Percentiles rank a stretch among this genome's conserved stretches.
Evolutionary conservation across 2,329 filamentous ascomycete species (phyloP).

Genomic region (Lachnellula occidentalis): DNA sequence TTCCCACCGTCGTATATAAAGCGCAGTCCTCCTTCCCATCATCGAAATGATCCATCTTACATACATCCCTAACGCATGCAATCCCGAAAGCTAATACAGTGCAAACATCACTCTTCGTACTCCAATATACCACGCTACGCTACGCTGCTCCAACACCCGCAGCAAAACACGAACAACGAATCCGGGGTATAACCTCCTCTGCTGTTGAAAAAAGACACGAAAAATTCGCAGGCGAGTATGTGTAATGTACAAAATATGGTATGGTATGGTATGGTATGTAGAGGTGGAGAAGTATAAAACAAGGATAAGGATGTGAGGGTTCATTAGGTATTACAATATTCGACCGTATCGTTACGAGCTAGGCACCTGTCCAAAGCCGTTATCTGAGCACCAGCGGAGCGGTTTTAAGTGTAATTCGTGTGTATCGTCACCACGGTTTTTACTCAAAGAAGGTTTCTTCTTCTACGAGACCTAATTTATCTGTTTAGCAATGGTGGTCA

Average conservation of each 20-base stretch:
- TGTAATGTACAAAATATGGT: not conserved
- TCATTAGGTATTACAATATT: no score
- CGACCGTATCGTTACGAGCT: no score
- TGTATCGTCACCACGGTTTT: constrained; percentile 9
- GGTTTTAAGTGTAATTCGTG: constrained; percentile 1
- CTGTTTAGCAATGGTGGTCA: constrained; percentile 4
- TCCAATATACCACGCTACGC: not conserved
- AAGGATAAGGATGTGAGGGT: not conserved
- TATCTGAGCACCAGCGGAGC: constrained; percentile 1
- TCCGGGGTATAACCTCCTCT: constrained; percentile 15
- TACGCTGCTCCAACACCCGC: not conserved
- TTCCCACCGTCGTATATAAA: not conserved
- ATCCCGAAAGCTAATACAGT: not conserved
- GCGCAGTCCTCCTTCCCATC: not conserved
- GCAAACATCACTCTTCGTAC: not conserved
- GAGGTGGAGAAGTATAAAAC: not conserved
- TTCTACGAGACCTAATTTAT: constrained; percentile 24
- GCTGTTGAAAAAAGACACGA: constrained; percentile 2
- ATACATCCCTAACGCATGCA: not conserved
- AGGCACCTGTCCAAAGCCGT: constrained; percentile 20
- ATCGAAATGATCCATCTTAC: not conserved
- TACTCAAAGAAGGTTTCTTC: constrained; percentile 32
- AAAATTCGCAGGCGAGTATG: not conserved
- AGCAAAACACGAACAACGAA: constrained; percentile 1
- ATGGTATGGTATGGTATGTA: no score